Evolutionary conservation across 495 filamentous ascomycete genomes (phyloP).

Genomic region (Trichoderma orchidacearum): DNA sequence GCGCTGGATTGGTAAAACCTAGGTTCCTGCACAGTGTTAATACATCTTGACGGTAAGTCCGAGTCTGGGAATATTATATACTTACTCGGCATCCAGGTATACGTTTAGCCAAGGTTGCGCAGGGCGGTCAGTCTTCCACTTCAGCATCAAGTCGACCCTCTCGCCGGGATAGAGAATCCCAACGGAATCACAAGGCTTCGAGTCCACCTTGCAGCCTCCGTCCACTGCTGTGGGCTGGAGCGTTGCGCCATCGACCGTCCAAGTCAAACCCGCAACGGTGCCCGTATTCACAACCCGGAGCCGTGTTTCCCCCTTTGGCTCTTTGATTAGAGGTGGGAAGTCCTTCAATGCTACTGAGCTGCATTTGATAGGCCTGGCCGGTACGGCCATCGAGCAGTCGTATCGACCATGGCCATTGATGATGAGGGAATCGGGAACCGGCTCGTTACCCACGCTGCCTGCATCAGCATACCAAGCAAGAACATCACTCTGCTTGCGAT

Average conservation of each 20-base stretch:
- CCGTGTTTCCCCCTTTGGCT: neutral
- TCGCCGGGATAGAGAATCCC: slow-evolving; percentile 37
- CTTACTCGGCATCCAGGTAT: slow-evolving; percentile 29
- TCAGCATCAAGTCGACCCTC: slow-evolving; percentile 31
- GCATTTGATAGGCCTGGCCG: slow-evolving; percentile 33
- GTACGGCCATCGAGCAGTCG: slow-evolving; percentile 33
- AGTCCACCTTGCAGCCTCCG: slow-evolving; percentile 21
- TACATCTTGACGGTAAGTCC: neutral
- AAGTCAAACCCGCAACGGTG: slow-evolving; percentile 27
- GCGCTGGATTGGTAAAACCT: slow-evolving; percentile 30
- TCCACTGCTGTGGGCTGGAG: slow-evolving; percentile 28
- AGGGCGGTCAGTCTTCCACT: slow-evolving; percentile 1
- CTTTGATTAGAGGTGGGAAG: neutral
- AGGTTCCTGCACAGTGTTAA: slow-evolving; percentile 20
- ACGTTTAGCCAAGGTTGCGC: slow-evolving; percentile 9
- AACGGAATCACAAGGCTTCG: slow-evolving; percentile 12
- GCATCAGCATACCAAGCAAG: slow-evolving; percentile 31
- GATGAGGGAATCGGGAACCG: slow-evolving; percentile 37
- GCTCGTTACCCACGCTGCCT: slow-evolving; percentile 36
- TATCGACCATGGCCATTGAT: slow-evolving; percentile 36
- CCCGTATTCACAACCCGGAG: slow-evolving; percentile 16
- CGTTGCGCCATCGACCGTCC: slow-evolving; percentile 15
- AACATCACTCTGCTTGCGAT: slow-evolving; percentile 19
- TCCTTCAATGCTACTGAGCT: slow-evolving; percentile 5
- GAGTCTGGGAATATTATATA: neutral